Percentiles rank a stretch among this genome's conserved stretches.
phyloP scores from a whole-genome alignment of 2,329 filamentous ascomycete species.

The Fusarium sp. region DNA sequence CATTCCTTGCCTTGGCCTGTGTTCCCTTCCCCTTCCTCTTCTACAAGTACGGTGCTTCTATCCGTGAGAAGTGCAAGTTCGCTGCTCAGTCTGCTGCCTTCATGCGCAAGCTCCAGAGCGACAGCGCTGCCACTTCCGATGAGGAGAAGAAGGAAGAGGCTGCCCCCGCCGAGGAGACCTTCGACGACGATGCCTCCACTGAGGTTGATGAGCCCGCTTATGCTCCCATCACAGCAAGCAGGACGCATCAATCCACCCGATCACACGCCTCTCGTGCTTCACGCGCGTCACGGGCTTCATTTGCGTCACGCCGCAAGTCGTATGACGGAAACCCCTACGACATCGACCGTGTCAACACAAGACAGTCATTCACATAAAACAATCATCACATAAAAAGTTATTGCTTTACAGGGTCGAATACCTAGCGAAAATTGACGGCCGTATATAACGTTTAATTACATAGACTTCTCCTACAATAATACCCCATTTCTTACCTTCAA shows the following conservation, averaged over 20 bases:
- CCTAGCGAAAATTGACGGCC: slow-evolving; percentile 6
- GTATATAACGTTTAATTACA: slow-evolving; percentile 19
- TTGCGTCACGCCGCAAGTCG: slow-evolving; percentile 27
- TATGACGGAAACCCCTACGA: slow-evolving; percentile 37
- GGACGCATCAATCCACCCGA: slow-evolving; percentile 19
- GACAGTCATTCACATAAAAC: slow-evolving; percentile 31
- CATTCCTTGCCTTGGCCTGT: slow-evolving; percentile 34
- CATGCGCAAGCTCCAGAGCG: slow-evolving; percentile 34
- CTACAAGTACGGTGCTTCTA: slow-evolving; percentile 36
- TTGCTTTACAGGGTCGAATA: slow-evolving; percentile 1
- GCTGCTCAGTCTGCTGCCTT: slow-evolving; percentile 36
- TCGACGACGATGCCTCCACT: slow-evolving; percentile 30
- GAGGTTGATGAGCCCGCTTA: slow-evolving; percentile 35
- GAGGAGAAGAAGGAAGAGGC: slow-evolving; percentile 28
- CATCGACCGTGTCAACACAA: slow-evolving; percentile 36
- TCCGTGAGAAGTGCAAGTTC: slow-evolving; percentile 39
- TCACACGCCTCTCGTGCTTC: slow-evolving; percentile 29
- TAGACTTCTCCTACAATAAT: slow-evolving; percentile 24
- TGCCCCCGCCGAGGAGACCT: slow-evolving; percentile 10
- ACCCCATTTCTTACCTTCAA: not conserved
- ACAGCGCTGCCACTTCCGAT: not conserved
- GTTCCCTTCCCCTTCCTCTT: slow-evolving; percentile 40
- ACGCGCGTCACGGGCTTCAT: slow-evolving; percentile 10
- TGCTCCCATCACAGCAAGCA: slow-evolving; percentile 20
- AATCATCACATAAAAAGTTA: slow-evolving; percentile 16